Percentiles rank a stretch among this genome's conserved stretches.
Conservation (phyloP, 176 grass and related monocot species). For the Eleusine coracana region DNA sequence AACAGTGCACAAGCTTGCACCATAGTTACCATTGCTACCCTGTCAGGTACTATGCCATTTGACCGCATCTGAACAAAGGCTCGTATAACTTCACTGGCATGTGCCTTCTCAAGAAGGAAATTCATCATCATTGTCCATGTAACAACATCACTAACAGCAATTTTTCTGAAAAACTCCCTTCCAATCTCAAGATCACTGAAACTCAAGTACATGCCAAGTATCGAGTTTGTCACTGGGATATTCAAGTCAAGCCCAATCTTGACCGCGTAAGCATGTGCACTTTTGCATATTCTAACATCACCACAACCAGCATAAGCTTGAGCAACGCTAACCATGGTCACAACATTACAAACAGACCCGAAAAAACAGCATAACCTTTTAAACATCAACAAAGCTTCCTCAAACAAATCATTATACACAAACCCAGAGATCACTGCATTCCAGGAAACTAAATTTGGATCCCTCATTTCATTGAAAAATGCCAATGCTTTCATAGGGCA, state of each 20-base stretch:
- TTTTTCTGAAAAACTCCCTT: slow-evolving; percentile 54
- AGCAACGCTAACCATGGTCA: slow-evolving; percentile 55
- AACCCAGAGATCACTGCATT: slow-evolving; percentile 68
- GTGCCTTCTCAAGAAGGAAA: slow-evolving; percentile 58
- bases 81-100: slow-evolving; percentile 43
- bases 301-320: slow-evolving; percentile 54
- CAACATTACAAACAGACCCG: slow-evolving; percentile 40
- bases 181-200: slow-evolving; percentile 43
- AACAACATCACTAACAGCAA: slow-evolving; percentile 59
- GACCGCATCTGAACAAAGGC: slow-evolving; percentile 68
- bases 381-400: slow-evolving; percentile 59
- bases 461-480: slow-evolving; percentile 47
- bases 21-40: slow-evolving; percentile 59
- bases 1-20: slow-evolving; percentile 59
- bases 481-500: slow-evolving; percentile 38
- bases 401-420: slow-evolving; percentile 61
- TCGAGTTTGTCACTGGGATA: slow-evolving; percentile 54
- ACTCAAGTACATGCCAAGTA: slow-evolving; percentile 71
- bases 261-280: slow-evolving; percentile 52
- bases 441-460: slow-evolving; percentile 61
- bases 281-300: slow-evolving; percentile 55
- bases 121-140: slow-evolving; percentile 68
- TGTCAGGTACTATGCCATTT: slow-evolving; percentile 62
- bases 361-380: slow-evolving; percentile 49
- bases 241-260: slow-evolving; percentile 63